Base-by-base conservation (phyloP, 345 rosid genomes). In the Bruguiera gymnorhiza region DNA sequence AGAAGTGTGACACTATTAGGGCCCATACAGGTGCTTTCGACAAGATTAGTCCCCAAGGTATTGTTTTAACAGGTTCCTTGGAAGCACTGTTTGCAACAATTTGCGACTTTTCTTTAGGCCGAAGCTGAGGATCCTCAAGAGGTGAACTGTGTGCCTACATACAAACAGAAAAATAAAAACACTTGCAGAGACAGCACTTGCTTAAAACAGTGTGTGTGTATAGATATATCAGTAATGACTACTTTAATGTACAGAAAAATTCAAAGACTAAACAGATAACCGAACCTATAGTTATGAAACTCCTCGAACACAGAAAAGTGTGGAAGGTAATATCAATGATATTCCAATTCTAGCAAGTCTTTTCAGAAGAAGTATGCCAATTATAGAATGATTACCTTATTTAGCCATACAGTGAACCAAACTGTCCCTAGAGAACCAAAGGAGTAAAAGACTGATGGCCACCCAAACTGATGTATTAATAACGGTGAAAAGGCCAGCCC, bases 381-480 rank as follows among this genome's bases (percentile, higher is more conserved):
- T 27, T 37, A 18, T 37, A 59, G 8, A 26, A 71, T 24, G 32
- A 52, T 75, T 73, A 93, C 97, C 94, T 91, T 89, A 65, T 73
- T 89, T 69, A 91, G 75, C 98, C 96, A 91, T 26, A 87, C 60
- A 48, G 88, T 64, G 66, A 91, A 63, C 98, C 98, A 94, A 51
- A 94, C 86, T 53, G 90, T 86, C 63, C 98, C 97, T 18, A 91
- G 86, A 31, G 98, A 94, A 65, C 98, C 97, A 30, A 94, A 94
- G 67, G 98, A 89, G 80, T 84, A 91, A 74, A 94, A 94, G 62
- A 94, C 97, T 4, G 98, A 91, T 10, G 98, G 93, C 98, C 97
- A 94, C 62, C 97, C 97, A 79, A 80, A 86, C 13, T 86, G 83
- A 84, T 91, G 98, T 69, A 91, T 94, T 72, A 94, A 79, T 78